These are phyloP conservation scores for Metschnikowia dekortorum DNA, from an alignment of 805 yeast genomes.

Conservation along the genomic window DNA sequence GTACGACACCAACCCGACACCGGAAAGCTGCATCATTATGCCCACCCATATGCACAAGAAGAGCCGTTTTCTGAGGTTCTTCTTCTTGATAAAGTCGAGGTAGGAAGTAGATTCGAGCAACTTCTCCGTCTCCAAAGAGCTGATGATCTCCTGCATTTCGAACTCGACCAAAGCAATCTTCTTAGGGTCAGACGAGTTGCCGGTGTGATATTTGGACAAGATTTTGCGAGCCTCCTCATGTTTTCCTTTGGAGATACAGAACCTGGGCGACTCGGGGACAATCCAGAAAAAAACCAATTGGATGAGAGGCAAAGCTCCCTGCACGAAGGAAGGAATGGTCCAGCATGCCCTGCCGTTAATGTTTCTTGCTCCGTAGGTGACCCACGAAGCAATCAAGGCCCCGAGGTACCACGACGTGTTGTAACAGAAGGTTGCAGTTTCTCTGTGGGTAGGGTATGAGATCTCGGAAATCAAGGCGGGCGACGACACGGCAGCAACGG, in stretches of 20 bases:
- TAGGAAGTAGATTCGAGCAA: slow-evolving; percentile 28
- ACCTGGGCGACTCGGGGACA: slow-evolving; percentile 51
- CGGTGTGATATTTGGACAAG: slow-evolving; percentile 39
- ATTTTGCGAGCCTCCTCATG: slow-evolving; percentile 40
- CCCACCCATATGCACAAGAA: slow-evolving; percentile 30
- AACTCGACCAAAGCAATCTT: slow-evolving; percentile 18
- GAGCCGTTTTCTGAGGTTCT: slow-evolving; percentile 41
- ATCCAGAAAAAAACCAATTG: slow-evolving; percentile 24
- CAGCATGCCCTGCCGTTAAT: slow-evolving; percentile 31
- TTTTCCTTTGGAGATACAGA: slow-evolving; percentile 36
- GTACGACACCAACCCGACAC: slow-evolving; percentile 50
- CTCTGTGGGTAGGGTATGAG: slow-evolving; percentile 41
- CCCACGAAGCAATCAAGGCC: slow-evolving; percentile 49
- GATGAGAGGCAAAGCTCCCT: slow-evolving; percentile 44
- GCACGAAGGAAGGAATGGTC: slow-evolving; percentile 53
- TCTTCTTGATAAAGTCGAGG: slow-evolving; percentile 34
- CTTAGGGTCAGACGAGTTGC: slow-evolving; percentile 27
- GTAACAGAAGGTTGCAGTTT: slow-evolving; percentile 33
- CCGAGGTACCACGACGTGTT: slow-evolving; percentile 53
- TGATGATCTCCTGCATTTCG: slow-evolving; percentile 23
- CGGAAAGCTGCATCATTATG: slow-evolving; percentile 43
- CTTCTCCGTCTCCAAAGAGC: slow-evolving; percentile 36
- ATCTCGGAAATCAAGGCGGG: slow-evolving; percentile 49
- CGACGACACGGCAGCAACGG: slow-evolving; percentile 39
- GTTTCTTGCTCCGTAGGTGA: slow-evolving; percentile 43